Evolutionary conservation across 164 flowering plant species (phyloP).

Genomic region (Nelumbo lutea): DNA sequence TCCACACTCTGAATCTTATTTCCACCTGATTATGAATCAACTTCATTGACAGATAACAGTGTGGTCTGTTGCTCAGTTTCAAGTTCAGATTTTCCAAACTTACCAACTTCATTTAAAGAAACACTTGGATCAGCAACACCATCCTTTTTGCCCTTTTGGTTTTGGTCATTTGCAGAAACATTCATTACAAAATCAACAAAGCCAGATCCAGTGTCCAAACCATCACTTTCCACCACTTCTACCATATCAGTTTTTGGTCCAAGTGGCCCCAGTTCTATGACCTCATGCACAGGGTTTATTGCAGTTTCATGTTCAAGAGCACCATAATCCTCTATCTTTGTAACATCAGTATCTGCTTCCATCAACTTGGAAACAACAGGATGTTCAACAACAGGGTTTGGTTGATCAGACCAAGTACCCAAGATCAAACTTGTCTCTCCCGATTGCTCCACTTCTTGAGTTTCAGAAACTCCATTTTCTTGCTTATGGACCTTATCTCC

Average conservation of each 20-base stretch:
- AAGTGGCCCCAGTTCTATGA: slow-evolving; percentile 4
- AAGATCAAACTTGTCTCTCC: slow-evolving; percentile 15
- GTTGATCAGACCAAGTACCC: slow-evolving; percentile 21
- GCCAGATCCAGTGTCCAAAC: background rate
- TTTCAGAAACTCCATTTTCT: slow-evolving; percentile 18
- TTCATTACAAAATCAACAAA: background rate
- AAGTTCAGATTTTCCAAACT: slow-evolving; percentile 10
- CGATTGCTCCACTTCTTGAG: slow-evolving; percentile 12
- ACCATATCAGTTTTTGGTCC: slow-evolving; percentile 9
- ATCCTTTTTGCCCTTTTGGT: slow-evolving; percentile 1
- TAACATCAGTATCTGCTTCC: slow-evolving; percentile 14
- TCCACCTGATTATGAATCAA: slow-evolving; percentile 1
- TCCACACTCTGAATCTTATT: slow-evolving; percentile 2
- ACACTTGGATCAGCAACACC: slow-evolving; percentile 3
- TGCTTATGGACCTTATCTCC: slow-evolving; percentile 21
- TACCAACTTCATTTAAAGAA: background rate
- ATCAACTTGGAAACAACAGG: slow-evolving; percentile 7
- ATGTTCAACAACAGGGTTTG: slow-evolving; percentile 15
- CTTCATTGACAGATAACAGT: slow-evolving; percentile 10
- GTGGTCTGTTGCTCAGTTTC: slow-evolving; percentile 8
- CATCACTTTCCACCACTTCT: slow-evolving; percentile 8
- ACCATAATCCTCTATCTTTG: slow-evolving; percentile 6
- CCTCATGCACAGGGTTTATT: slow-evolving; percentile 7
- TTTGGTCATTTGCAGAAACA: background rate
- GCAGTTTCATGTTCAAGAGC: slow-evolving; percentile 1